Base-by-base conservation (phyloP, 2,329 filamentous ascomycete species). In the Amauroascus niger region DNA sequence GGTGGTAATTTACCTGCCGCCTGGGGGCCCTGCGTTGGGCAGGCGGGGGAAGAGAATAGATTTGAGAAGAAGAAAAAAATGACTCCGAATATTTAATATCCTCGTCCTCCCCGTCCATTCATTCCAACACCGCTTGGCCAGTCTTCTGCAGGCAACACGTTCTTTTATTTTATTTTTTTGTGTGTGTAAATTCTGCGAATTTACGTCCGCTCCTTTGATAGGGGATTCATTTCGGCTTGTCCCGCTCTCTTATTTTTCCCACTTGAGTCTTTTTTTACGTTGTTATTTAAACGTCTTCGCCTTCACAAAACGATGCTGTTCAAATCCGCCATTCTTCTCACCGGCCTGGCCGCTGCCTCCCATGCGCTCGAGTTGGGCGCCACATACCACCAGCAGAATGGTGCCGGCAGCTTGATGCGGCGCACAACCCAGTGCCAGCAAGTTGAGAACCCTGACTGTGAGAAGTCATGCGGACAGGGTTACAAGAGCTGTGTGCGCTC, bases 141-240 rank as follows among this genome's bases (percentile, higher is more conserved):
- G 26, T 30, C 26, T 30, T 9, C 26, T 9, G 5, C 26, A 30
- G 4, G 26, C 26, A 30, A 4, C 26, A 5, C 39, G n/a, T n/a
- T n/a, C n/a, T n/a, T n/a, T n/a, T n/a, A n/a, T n/a, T n/a, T n/a
- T n/a, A n/a, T n/a, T 41, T 41, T n/a, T 20, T 30, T 16, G 18
- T 43, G 28, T 7, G 16, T 18, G 50, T 52, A 52, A 40, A 52
- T 52, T 52, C 50, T 14, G 50, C n/a, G 50, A 52, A 52, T 52
- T 46, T 52, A 52, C 50, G 41, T 46, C 50, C 50, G n/a, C 32
- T 52, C 50, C 32, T 46, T 52, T 44, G 41, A 52, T 35, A 44
- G 28, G 24, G 40, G 26, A 35, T 39, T 28, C 18, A 9, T 30
- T 30, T 30, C 26, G 5, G 9, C 26, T 9, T 45, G 13, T 44